Percentiles rank a stretch among this genome's conserved stretches.
Conservation (phyloP, 2,329 filamentous ascomycete species). For the Exophiala viscosa region DNA sequence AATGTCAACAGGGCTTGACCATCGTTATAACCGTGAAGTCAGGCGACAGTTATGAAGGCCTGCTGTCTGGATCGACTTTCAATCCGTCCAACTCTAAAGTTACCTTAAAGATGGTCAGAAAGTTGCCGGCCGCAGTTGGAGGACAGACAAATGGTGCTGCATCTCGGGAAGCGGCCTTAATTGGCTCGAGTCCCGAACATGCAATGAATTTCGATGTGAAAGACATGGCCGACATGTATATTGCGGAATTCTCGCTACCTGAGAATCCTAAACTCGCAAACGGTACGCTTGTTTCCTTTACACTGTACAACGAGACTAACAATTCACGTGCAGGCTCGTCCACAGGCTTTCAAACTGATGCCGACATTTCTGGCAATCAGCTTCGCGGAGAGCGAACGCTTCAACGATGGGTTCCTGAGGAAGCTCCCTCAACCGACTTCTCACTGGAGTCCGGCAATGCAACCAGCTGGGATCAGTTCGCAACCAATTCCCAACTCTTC, state of each 20-base stretch:
- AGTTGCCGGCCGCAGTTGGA: slow-evolving; percentile 38
- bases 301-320: slow-evolving; percentile 1
- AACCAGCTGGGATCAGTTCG: slow-evolving; percentile 86
- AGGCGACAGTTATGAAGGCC: slow-evolving; percentile 59
- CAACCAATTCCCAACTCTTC: slow-evolving; percentile 80
- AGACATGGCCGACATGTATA: slow-evolving; percentile 56
- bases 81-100: slow-evolving; percentile 53
- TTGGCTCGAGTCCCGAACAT: slow-evolving; percentile 44
- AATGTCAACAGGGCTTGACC: slow-evolving; percentile 48
- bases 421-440: slow-evolving; percentile 61
- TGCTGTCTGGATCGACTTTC: slow-evolving; percentile 56
- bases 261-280: slow-evolving; percentile 55
- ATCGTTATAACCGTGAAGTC: slow-evolving; percentile 56
- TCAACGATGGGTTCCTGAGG: slow-evolving; percentile 75
- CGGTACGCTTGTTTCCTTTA: slow-evolving; percentile 43
- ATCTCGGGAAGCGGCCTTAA: slow-evolving; percentile 37
- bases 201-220: slow-evolving; percentile 60
- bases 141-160: slow-evolving; percentile 41
- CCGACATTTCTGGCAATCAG: slow-evolving; percentile 76
- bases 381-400: slow-evolving; percentile 68
- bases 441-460: slow-evolving; percentile 62
- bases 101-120: slow-evolving; percentile 64
- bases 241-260: slow-evolving; percentile 51
- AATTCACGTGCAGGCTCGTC: slow-evolving; percentile 54
- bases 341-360: slow-evolving; percentile 75